Evolutionary conservation across 2,329 filamentous ascomycete genomes (phyloP), one percentile per base, ranked within the genome.

Genomic region (Pestalotiopsis sp.): DNA sequence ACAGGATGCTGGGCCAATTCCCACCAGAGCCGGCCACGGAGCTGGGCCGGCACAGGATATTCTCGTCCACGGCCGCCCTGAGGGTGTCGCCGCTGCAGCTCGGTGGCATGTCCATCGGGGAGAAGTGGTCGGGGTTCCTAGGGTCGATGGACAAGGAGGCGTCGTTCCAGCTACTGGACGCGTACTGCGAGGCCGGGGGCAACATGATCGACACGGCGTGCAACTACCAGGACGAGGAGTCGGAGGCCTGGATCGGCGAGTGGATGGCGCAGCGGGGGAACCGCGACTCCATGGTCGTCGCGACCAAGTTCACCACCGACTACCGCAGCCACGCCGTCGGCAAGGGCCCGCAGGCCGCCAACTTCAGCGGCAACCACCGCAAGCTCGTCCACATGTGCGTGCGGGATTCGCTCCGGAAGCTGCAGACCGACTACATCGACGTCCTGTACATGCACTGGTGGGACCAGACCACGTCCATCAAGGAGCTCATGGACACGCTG

Each of bases 131-230:
- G n/a, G 41, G 63, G 7, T 31, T 57, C 7, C 59, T 70, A 27
- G 70, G 70, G 14, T 57, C 61, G 4, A 63, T 69, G 38, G 66
- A 59, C 76, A 88, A 89, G 74, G 83, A 86, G 59, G 75, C 80
- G n/a, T 79, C 84, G 1, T 88, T 89, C 73, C 81, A 82, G 49
- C 81, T 91, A 31, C 81, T 90, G 1, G 87, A 90, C 70, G 81
- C 82, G 68, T 90, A 84, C 77, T 84, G 81, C 67, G 80, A 81
- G 13, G 78, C 83, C 0, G 89, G 88, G 2, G 89, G 89, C 3
- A 90, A 90, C 77, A 90, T 90, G 76, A 88, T 91, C 73, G 89
- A 91, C 74, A 90, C 87, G 0, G 72, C 84, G 41, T 84, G 82
- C 76, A 81, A 81, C 71, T 87, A 87, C 74, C 82, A 87, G 70